These are phyloP conservation scores for Colletotrichum viniferum DNA, from an alignment of 2,329 filamentous ascomycete species.

Conservation along the genomic window DNA sequence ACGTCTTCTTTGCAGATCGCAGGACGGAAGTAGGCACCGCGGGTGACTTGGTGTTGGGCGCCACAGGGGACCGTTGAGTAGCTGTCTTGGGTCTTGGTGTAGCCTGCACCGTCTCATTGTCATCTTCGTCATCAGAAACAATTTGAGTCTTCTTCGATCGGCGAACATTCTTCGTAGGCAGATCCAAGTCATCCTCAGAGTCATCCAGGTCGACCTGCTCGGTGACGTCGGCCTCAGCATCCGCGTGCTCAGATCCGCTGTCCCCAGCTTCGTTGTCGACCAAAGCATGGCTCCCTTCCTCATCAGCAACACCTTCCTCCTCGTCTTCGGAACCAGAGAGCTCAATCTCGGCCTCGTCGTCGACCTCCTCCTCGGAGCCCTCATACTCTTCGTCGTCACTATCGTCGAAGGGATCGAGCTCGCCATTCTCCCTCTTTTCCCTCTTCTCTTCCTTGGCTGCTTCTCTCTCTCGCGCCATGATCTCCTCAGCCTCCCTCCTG, in stretches of 20 bases:
- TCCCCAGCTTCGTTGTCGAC: conserved; percentile 47
- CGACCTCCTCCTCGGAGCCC: conserved; percentile 42
- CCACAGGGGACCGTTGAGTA: conserved; percentile 45
- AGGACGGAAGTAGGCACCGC: conserved; percentile 66
- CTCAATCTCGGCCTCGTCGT: conserved; percentile 42
- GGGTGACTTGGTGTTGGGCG: conserved; percentile 51
- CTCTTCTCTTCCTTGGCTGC: conserved; percentile 69
- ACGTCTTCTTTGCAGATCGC: conserved; percentile 71
- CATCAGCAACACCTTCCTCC: conserved; percentile 34
- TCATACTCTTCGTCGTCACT: conserved; percentile 58
- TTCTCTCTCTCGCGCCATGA: conserved; percentile 78
- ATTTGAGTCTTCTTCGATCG: conserved; percentile 57
- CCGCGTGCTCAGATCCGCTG: conserved; percentile 37
- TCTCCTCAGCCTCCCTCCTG: conserved; percentile 77
- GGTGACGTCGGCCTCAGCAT: conserved; percentile 26
- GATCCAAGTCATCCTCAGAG: conserved; percentile 43
- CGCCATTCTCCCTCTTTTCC: conserved; percentile 44
- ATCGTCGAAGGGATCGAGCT: conserved; percentile 60
- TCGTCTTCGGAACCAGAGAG: conserved; percentile 49
- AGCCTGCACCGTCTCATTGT: conserved; percentile 40
- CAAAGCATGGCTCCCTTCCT: conserved; percentile 34
- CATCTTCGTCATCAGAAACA: conserved; percentile 71
- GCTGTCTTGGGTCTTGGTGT: conserved; percentile 54
- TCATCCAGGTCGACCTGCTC: conserved; percentile 29
- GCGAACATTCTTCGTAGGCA: conserved; percentile 46